Evolutionary conservation across 805 yeast genomes (phyloP).

Genomic region (Millerozyma miso): DNA sequence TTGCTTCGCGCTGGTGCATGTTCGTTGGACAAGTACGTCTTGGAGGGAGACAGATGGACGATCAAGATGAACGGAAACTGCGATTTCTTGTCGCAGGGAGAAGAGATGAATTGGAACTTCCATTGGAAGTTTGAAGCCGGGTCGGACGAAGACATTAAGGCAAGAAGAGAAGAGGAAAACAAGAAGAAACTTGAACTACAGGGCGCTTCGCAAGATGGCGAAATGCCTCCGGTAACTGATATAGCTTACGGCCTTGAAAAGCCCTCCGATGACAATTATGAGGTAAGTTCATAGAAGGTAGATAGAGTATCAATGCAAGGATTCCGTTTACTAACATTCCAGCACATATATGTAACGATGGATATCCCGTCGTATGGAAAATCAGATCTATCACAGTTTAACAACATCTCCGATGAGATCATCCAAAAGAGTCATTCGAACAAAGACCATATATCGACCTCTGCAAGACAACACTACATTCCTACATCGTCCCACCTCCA

Average conservation of each 20-base stretch:
- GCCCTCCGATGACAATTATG: slow-evolving; percentile 15
- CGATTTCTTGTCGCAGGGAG: slow-evolving; percentile 68
- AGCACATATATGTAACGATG: slow-evolving; percentile 33
- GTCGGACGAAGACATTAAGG: slow-evolving; percentile 76
- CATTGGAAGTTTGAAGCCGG: slow-evolving; percentile 78
- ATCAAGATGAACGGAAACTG: slow-evolving; percentile 68
- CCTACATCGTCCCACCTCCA: slow-evolving; percentile 40
- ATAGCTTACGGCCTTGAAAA: slow-evolving; percentile 11
- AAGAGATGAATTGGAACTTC: slow-evolving; percentile 94
- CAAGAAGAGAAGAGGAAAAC: slow-evolving; percentile 30
- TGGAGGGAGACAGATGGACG: slow-evolving; percentile 45
- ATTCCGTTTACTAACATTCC: slow-evolving; percentile 15
- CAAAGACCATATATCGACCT: slow-evolving; percentile 3
- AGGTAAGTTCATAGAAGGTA: slow-evolving; percentile 19
- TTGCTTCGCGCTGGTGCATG: slow-evolving; percentile 75
- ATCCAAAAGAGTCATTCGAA: slow-evolving; percentile 1
- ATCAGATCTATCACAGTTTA: slow-evolving; percentile 9
- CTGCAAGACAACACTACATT: slow-evolving; percentile 11
- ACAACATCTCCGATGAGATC: slow-evolving; percentile 3
- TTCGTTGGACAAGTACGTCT: slow-evolving; percentile 62
- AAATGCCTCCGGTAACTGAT: slow-evolving; percentile 17
- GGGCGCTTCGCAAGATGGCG: slow-evolving; percentile 48
- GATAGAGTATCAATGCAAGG: slow-evolving; percentile 5
- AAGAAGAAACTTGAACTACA: slow-evolving; percentile 16
- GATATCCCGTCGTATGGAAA: slow-evolving; percentile 26